Evolutionary conservation across 768 basidiomycete species (phyloP).

Genomic region (Agaricus sinodeliciosus): DNA sequence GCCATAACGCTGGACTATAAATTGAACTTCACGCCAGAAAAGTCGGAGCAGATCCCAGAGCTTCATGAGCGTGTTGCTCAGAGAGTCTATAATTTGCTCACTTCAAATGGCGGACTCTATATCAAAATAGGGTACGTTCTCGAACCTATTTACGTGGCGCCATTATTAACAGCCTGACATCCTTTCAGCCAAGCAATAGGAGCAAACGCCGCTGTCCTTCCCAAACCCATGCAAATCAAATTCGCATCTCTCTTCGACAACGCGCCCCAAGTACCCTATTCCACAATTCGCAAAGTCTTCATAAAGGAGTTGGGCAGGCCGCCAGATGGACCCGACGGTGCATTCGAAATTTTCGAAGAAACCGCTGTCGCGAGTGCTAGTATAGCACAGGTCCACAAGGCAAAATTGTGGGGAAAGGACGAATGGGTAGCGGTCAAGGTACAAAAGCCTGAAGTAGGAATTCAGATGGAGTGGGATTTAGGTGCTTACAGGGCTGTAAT

Average conservation of each 20-base stretch:
- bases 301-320: conserved; percentile 59
- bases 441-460: conserved; percentile 84
- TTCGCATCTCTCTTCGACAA: conserved; percentile 84
- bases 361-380: conserved; percentile 80
- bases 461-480: conserved; percentile 83
- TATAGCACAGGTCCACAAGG: conserved; percentile 89
- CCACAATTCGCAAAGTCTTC: conserved; percentile 62
- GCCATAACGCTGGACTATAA: conserved; percentile 81
- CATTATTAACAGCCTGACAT: background rate
- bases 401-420: conserved; percentile 42
- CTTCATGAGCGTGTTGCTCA: conserved; percentile 83
- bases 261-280: conserved; percentile 79
- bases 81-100: conserved; percentile 69
- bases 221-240: conserved; percentile 74
- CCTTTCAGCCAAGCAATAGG: conserved; percentile 63
- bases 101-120: conserved; percentile 78
- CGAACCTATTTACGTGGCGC: background rate
- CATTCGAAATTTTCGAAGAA: conserved; percentile 77
- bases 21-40: conserved; percentile 72
- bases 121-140: conserved; percentile 63
- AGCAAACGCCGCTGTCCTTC: conserved; percentile 81
- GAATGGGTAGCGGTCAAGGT: conserved; percentile 89
- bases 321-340: conserved; percentile 58
- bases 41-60: conserved; percentile 65
- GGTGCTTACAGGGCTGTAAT: conserved; percentile 63